A percentile compares a stretch with the other conserved stretches of the same genome.
These are phyloP conservation scores for Nigrograna mackinnonii DNA, from an alignment of 2,329 filamentous ascomycete genomes.

Conservation along the genomic window DNA sequence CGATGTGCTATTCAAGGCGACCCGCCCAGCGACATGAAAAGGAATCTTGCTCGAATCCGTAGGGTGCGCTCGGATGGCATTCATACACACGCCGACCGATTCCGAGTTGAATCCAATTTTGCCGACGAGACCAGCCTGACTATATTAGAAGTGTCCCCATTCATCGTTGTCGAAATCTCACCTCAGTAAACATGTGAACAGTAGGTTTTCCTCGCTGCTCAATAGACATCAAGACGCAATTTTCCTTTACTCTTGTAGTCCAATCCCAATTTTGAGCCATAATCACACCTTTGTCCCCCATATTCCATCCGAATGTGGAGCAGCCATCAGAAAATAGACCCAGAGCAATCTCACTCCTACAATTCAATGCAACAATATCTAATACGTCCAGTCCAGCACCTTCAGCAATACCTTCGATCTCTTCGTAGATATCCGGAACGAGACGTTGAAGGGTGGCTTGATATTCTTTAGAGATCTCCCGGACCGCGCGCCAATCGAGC, in stretches of 20 bases:
- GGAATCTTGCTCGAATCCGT: too few relatives aligned
- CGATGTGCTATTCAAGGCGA: too few relatives aligned
- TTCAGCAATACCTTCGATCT: background rate
- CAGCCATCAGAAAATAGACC: background rate
- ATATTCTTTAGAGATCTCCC: too few relatives aligned
- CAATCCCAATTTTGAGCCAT: conserved; percentile 1
- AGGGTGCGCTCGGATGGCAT: too few relatives aligned
- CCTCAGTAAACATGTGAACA: background rate
- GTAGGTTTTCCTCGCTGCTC: too few relatives aligned
- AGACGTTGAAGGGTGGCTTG: too few relatives aligned
- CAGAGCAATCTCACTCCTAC: background rate
- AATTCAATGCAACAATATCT: background rate
- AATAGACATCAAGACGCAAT: background rate
- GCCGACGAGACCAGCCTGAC: background rate
- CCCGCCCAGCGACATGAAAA: too few relatives aligned
- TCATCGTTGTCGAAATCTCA: too few relatives aligned
- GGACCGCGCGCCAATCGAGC: too few relatives aligned
- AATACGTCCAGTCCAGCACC: background rate
- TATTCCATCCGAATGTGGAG: background rate
- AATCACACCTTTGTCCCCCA: too few relatives aligned
- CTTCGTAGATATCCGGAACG: too few relatives aligned
- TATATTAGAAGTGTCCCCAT: too few relatives aligned
- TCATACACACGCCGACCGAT: background rate
- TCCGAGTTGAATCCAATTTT: conserved; percentile 1
- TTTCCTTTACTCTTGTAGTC: background rate